Evolutionary conservation across 2,329 filamentous ascomycete genomes (phyloP), one percentile per base, ranked within the genome.

Genomic region (Fusarium subtropicale): DNA sequence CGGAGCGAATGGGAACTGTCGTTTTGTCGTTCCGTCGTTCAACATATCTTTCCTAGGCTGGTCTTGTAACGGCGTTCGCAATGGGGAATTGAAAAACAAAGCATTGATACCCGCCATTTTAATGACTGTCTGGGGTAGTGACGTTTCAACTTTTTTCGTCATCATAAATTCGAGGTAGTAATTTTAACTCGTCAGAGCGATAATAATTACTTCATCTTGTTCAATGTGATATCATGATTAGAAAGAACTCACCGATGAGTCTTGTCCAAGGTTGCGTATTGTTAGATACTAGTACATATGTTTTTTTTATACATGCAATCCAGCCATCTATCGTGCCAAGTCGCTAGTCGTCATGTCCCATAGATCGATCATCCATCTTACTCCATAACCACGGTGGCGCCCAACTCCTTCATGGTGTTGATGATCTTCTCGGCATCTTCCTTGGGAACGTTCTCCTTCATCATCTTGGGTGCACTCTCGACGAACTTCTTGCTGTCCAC

Each of bases 401-500:
- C 96, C 66, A 99, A 85, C 73, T 88, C 94, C 89, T 98, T 98
- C 86, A 99, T 87, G 42, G 92, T 90, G 81, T 93, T 92, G 63
- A 99, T 89, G 78, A 99, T 97, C 91, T 99, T 99, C 88, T 98
- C 95, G 10, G 93, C 94, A 81, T 99, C 97, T 78, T 99, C 96
- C 89, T 99, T 99, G 70, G 95, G 92, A 74, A 99, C 94, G 53
- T 92, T 94, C 84, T 99, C 96, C 90, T 98, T 98, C 93, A 99
- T 92, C 81, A 93, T 85, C 91, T 99, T 99, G 71, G 96, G 96
- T 74, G 92, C 94, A 79, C 92, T 93, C 87, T 99, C 96, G 72
- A 99, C 96, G 78, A 99, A 99, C 87, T 99, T 99, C 91, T 99
- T 99, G 84, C 93, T 97, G 83, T 99, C 96, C 74, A 99, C 97